Evolutionary conservation across 176 grass and related monocot genomes (phyloP), one percentile per base, ranked within the genome.

Genomic region (Poa annua): DNA sequence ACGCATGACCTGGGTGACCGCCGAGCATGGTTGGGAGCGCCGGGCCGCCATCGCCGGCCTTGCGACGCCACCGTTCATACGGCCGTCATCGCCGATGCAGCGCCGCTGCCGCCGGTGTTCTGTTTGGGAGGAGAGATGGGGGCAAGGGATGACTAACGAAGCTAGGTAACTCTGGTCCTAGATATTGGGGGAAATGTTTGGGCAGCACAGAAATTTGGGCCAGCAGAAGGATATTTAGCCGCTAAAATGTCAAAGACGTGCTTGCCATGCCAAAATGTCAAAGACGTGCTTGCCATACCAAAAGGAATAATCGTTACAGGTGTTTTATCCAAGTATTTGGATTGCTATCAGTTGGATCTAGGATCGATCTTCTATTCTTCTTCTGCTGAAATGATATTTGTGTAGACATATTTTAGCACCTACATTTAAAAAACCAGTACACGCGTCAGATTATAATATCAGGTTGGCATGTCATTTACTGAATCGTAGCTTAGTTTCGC

Each of bases 241-340:
- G 29, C 29, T 29, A 29, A 29, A 29, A 29, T 29, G 29, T 29
- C 29, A 29, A 29, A 29, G 29, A 29, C 29, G 29, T 29, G 29
- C 29, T 29, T 29, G 29, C 29, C 29, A 29, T 29, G 29, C 29
- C 29, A 29, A 29, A 29, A 29, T 29, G 29, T 71, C 41, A 44
- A 44, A 44, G 55, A 72, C 36, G 57, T 78, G 86, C 54, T 47
- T 53, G 8, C 22, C 56, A 62, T 69, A 34, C 34, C 59, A 52
- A 72, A 5, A 71, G 60, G 55, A 21, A 32, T 25, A 11, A 44
- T 84, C 38, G 29, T 29, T 11, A 1, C 55, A 35, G 17, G 53
- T 55, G 33, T 54, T 53, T 49, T 64, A 44, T 65, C 57, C 45
- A 21, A 52, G 54, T 61, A 85, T 45, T 36, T 47, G 4, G 45